phyloP scores from a whole-genome alignment of 306 rosid species.

The Trifolium subterraneum region DNA sequence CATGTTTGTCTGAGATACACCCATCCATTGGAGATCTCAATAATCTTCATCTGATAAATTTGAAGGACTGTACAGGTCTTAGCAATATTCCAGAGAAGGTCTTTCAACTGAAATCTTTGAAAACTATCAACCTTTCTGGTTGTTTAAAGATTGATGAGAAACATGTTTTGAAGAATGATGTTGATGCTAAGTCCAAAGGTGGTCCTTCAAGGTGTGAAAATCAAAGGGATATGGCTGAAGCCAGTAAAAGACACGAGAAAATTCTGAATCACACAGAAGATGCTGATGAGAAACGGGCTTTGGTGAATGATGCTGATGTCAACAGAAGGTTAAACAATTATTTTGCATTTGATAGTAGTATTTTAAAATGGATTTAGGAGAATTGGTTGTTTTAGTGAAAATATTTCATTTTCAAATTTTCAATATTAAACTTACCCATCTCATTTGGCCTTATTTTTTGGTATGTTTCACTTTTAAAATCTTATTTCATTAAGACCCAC shows the following conservation, averaged over 20 bases:
- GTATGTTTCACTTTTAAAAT: too few relatives aligned
- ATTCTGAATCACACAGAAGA: too few relatives aligned
- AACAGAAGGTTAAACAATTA: background rate
- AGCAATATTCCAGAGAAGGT: slow-evolving; percentile 3
- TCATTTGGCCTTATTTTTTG: too few relatives aligned
- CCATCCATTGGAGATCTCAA: slow-evolving; percentile 40
- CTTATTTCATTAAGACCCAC: too few relatives aligned
- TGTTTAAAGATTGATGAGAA: slow-evolving; percentile 40
- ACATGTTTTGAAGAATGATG: background rate
- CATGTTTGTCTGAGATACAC: slow-evolving; percentile 32
- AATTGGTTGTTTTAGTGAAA: background rate
- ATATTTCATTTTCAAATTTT: background rate
- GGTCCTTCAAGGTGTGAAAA: slow-evolving; percentile 48
- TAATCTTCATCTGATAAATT: background rate
- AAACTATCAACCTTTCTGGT: slow-evolving; percentile 50
- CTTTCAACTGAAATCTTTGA: slow-evolving; percentile 44
- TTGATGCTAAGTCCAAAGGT: slow-evolving; percentile 40
- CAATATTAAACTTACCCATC: background rate
- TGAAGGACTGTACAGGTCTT: slow-evolving; percentile 35
- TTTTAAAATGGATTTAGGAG: background rate
- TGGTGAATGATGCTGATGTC: background rate
- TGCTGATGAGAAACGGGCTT: background rate
- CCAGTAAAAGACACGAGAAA: too few relatives aligned
- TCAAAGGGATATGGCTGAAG: slow-evolving; percentile 40
- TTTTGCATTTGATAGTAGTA: background rate